A percentile compares a stretch with the other conserved stretches of the same genome.
Evolutionary conservation across 495 filamentous ascomycete species (phyloP).

Genomic region (Annulohypoxylon stygium): DNA sequence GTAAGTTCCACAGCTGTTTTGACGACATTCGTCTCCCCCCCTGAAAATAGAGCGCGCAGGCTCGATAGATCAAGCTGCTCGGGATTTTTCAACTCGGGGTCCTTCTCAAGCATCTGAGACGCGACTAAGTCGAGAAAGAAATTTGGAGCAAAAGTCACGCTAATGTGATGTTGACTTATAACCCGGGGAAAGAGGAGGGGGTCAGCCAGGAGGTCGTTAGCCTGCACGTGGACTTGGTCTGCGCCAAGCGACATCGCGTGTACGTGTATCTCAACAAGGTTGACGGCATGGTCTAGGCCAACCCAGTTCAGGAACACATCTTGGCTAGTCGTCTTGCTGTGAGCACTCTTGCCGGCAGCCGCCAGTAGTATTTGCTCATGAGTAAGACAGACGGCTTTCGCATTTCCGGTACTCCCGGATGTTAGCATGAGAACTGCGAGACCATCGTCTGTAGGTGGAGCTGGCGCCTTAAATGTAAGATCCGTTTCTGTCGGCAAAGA

Average conservation of each 20-base stretch:
- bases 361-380: conserved; percentile 7
- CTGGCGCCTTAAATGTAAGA: conserved; percentile 1
- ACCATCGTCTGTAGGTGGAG: neutral
- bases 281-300: conserved; percentile 8
- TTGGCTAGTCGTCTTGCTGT: conserved; percentile 8
- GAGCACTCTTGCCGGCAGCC: conserved; percentile 5
- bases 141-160: conserved; percentile 2
- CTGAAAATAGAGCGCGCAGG: neutral
- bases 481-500: neutral
- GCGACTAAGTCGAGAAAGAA: conserved; percentile 15
- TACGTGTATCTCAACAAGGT: conserved; percentile 11
- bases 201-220: conserved; percentile 9
- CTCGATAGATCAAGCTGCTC: conserved; percentile 12
- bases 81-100: conserved; percentile 8
- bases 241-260: conserved; percentile 12
- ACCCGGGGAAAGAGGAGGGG: conserved; percentile 6
- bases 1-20: conserved; percentile 6
- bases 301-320: conserved; percentile 14
- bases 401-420: conserved; percentile 8
- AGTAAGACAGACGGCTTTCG: conserved; percentile 10
- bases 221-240: conserved; percentile 12
- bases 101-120: conserved; percentile 6
- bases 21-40: neutral
- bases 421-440: conserved; percentile 8
- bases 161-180: conserved; percentile 4